These are phyloP conservation scores for Salvia sclarea DNA, from an alignment of 305 asterid species.

Conservation along the genomic window DNA sequence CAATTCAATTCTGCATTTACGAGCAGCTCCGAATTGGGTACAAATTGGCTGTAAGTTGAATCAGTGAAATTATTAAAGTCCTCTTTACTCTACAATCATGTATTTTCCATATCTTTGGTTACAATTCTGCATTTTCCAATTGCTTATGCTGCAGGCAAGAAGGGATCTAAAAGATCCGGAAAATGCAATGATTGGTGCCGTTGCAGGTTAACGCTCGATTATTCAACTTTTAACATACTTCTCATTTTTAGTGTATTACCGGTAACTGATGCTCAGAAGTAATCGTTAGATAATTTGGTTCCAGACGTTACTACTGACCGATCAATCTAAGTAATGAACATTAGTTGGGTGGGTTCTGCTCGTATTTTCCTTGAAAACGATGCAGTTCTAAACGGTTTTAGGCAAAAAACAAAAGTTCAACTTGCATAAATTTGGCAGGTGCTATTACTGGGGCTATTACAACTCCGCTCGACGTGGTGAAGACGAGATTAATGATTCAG, in stretches of 20 bases:
- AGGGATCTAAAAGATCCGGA: slow-evolving; percentile 65
- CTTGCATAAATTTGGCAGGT: slow-evolving; percentile 37
- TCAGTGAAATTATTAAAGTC: not conserved
- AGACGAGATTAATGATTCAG: slow-evolving; percentile 75
- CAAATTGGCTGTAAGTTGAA: slow-evolving; percentile 62
- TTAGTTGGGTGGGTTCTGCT: not conserved
- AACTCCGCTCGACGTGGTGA: slow-evolving; percentile 72
- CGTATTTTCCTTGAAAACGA: too few species aligned
- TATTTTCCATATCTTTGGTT: not conserved
- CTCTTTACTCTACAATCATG: not conserved
- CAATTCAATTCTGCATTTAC: slow-evolving; percentile 68
- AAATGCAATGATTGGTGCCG: slow-evolving; percentile 69
- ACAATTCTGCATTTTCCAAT: too few species aligned
- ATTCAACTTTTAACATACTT: not conserved
- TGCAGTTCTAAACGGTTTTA: not conserved
- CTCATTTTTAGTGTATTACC: not conserved
- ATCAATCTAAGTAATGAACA: not conserved
- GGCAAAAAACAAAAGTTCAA: too few species aligned
- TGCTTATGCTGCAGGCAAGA: slow-evolving; percentile 50
- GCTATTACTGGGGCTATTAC: slow-evolving; percentile 72
- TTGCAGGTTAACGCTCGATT: slow-evolving; percentile 51
- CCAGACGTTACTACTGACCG: too few species aligned
- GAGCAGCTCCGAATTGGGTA: slow-evolving; percentile 71
- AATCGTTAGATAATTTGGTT: not conserved
- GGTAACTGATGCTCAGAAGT: not conserved